Evolutionary conservation across 2,329 filamentous ascomycete species (phyloP).

Genomic region (Dothideomycetes sp.): DNA sequence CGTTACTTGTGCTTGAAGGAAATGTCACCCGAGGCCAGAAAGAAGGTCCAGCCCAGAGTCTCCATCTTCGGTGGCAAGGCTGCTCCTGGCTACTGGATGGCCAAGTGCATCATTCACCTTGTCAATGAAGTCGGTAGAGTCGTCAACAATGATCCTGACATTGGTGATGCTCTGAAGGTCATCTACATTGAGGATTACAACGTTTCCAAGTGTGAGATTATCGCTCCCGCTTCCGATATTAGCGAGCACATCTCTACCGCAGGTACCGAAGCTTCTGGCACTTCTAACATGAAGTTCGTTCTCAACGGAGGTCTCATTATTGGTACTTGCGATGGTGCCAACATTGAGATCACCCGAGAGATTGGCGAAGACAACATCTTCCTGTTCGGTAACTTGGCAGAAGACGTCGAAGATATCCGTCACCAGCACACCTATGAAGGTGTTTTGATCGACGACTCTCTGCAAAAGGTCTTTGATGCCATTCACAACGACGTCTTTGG

Average conservation of each 20-base stretch:
- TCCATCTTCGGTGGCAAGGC: constrained; percentile 98
- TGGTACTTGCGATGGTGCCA: constrained; percentile 94
- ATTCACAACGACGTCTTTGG: constrained; percentile 79
- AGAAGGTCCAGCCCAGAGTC: constrained; percentile 79
- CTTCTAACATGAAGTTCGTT: constrained; percentile 99
- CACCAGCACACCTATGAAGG: constrained; percentile 78
- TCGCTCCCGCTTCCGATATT: constrained; percentile 86
- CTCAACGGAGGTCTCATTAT: constrained; percentile 96
- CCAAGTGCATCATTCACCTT: constrained; percentile 92
- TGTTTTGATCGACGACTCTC: constrained; percentile 66
- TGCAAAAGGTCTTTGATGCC: constrained; percentile 71
- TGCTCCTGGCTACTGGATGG: constrained; percentile 99
- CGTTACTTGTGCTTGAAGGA: constrained; percentile 84
- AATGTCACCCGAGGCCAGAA: constrained; percentile 71
- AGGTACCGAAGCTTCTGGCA: constrained; percentile 79
- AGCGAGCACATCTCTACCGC: constrained; percentile 98
- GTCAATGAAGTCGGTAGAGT: constrained; percentile 86
- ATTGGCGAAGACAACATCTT: constrained; percentile 97
- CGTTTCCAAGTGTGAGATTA: constrained; percentile 97
- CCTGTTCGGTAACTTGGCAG: constrained; percentile 90
- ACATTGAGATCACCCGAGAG: constrained; percentile 52
- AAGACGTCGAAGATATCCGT: constrained; percentile 93
- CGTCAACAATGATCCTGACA: constrained; percentile 84
- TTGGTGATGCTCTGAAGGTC: constrained; percentile 92
- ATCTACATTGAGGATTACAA: constrained; percentile 98